Base-by-base conservation (phyloP, 352 stramenopile genomes). In the Pythium brassicae region DNA sequence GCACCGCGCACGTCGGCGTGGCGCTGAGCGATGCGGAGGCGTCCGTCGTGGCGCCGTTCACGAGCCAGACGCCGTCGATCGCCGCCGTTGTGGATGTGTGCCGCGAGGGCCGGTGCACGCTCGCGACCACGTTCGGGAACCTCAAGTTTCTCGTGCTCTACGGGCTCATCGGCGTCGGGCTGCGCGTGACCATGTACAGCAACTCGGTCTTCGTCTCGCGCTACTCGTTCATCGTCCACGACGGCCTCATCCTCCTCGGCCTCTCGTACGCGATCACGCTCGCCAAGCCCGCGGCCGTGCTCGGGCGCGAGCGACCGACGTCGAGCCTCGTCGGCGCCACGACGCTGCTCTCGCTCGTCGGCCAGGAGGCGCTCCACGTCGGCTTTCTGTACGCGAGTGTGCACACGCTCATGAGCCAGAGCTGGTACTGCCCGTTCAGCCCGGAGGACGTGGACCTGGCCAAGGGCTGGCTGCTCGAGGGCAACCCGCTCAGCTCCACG, bases 11-110 rank as follows among this genome's bases (percentile, higher is more conserved):
- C 61, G 81, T 94, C 12, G 89, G 89, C 0, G 57, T 97, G 22
- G 88, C 89, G 20, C 65, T 97, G 5, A 92, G 78, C 12, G 76
- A 78, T 53, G 80, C 86, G 1, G 87, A 97, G 55, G 89, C 87
- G 1, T 94, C 80, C 34, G 81, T 89, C 35, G 84, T 96, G 37
- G 69, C 87, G 29, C 87, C 87, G 14, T 97, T 97, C 57, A 97
- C 87, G 6, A 95, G 80, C 59, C 76, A 90, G 39, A 68, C 80
- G 29, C 95, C 95, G 53, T 66, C 55, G 9, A 87, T 96, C 37
- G 64, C 60, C 39, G 80, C 85, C 55, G 85, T 96, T 14, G 59
- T 75, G 0, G 80, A 86, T 49, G 65, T 97, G 6, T 61, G 95
- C 4, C 76, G 72, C n/a, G 89, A 97, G 61, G 89, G 88, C 23